Conservation (phyloP, 257 asterid genomes). For the Nicotiana obtusifolia region DNA sequence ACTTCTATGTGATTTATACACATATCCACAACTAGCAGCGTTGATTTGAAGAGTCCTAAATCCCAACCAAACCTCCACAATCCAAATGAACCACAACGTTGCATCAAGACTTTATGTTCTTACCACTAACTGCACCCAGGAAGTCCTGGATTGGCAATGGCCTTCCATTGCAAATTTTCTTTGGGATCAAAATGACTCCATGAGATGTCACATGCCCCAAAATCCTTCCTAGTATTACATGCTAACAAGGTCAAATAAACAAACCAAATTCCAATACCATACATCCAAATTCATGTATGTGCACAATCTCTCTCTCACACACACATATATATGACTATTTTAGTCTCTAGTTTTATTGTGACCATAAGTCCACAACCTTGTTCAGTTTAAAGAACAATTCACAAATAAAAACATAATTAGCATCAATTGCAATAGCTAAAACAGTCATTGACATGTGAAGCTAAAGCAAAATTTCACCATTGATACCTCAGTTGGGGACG, state of each 20-base stretch:
- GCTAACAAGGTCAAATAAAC: neutral
- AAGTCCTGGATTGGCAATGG: neutral
- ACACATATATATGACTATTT: neutral
- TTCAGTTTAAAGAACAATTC: neutral
- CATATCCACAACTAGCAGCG: neutral
- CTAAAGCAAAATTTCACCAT: neutral
- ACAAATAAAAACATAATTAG: neutral
- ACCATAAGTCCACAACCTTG: neutral
- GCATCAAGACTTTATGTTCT: neutral
- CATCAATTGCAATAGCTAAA: neutral
- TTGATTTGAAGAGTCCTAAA: neutral
- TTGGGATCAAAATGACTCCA: neutral
- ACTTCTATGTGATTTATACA: neutral
- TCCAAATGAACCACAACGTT: neutral
- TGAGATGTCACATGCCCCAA: neutral
- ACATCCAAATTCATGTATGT: neutral
- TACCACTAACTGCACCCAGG: neutral
- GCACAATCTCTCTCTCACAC: neutral
- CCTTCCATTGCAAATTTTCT: neutral
- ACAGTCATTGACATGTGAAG: conserved; percentile 5
- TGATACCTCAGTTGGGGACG: conserved; percentile 46
- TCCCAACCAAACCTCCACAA: neutral
- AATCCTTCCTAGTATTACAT: neutral
- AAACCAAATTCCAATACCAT: neutral
- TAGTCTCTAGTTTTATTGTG: neutral